Conservation (phyloP, 768 basidiomycete genomes). For the Chalciporus piperatus region DNA sequence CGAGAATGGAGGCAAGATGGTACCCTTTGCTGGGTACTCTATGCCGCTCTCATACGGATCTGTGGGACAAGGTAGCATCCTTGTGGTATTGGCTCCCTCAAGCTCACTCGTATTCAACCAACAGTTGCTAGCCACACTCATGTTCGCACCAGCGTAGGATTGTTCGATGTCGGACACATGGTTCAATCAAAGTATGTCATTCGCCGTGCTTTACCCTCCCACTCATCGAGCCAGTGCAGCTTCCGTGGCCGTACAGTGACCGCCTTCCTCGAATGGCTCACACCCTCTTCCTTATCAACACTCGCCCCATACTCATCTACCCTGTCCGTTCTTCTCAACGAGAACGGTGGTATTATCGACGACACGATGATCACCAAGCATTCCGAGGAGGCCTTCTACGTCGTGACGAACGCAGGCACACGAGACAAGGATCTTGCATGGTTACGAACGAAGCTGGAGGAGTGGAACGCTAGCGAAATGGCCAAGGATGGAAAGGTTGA, state of each 20-base stretch:
- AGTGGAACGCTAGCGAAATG: constrained; percentile 70
- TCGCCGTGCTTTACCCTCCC: background rate
- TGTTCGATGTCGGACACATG: constrained; percentile 99
- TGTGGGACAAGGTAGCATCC: constrained; percentile 67
- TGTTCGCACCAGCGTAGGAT: constrained; percentile 74
- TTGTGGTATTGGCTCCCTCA: constrained; percentile 14
- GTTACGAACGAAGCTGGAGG: constrained; percentile 62
- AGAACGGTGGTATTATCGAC: constrained; percentile 91
- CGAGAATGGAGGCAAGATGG: constrained; percentile 85
- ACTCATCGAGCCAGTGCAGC: constrained; percentile 35
- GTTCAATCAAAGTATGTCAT: constrained; percentile 79
- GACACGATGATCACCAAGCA: constrained; percentile 93
- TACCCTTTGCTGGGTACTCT: constrained; percentile 90
- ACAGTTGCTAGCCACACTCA: constrained; percentile 89
- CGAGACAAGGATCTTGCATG: constrained; percentile 78
- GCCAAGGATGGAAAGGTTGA: constrained; percentile 62
- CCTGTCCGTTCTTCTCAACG: constrained; percentile 86
- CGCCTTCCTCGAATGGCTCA: constrained; percentile 84
- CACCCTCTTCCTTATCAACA: constrained; percentile 73
- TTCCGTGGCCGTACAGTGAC: constrained; percentile 79
- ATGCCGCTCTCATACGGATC: constrained; percentile 91
- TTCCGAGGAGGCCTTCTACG: constrained; percentile 75
- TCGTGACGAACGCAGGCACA: constrained; percentile 94
- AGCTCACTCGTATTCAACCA: background rate
- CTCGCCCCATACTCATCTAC: constrained; percentile 77